phyloP scores from a whole-genome alignment of 1,284 basidiomycete genomes.

The Anthracocystis setariae region DNA sequence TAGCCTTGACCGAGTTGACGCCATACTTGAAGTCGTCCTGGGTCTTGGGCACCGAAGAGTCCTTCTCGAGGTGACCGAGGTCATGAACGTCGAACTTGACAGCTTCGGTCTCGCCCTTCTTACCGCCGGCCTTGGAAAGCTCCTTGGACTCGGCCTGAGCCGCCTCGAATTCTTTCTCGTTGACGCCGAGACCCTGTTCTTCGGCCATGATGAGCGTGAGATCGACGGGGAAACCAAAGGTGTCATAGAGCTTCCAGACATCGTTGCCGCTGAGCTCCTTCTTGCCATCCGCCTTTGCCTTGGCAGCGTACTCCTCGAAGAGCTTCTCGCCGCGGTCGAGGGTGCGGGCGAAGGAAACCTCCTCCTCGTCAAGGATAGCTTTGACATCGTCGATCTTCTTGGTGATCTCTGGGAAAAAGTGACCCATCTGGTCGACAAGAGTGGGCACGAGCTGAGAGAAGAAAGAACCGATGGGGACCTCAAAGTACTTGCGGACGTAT shows the following conservation, averaged over 20 bases:
- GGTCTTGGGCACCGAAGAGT: slow-evolving; percentile 85
- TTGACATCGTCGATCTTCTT: slow-evolving; percentile 86
- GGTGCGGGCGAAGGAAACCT: slow-evolving; percentile 94
- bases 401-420: slow-evolving; percentile 91
- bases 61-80: slow-evolving; percentile 84
- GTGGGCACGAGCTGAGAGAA: slow-evolving; percentile 92
- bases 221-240: slow-evolving; percentile 97
- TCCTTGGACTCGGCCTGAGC: slow-evolving; percentile 90
- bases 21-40: slow-evolving; percentile 91
- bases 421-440: slow-evolving; percentile 87
- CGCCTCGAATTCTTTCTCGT: slow-evolving; percentile 87
- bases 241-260: slow-evolving; percentile 97
- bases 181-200: slow-evolving; percentile 85
- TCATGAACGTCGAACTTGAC: slow-evolving; percentile 97
- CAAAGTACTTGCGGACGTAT: slow-evolving; percentile 94
- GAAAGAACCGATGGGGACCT: slow-evolving; percentile 92
- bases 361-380: slow-evolving; percentile 96
- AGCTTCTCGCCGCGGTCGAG: slow-evolving; percentile 95
- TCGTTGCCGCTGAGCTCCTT: slow-evolving; percentile 86
- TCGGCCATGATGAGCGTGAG: slow-evolving; percentile 97
- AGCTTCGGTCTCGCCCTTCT: slow-evolving; percentile 72
- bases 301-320: slow-evolving; percentile 87
- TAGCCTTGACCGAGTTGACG: slow-evolving; percentile 75
- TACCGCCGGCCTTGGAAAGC: slow-evolving; percentile 85
- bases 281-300: slow-evolving; percentile 75